phyloP scores from a whole-genome alignment of 2,329 filamentous ascomycete genomes.

The Colletotrichum tamarilloi region DNA sequence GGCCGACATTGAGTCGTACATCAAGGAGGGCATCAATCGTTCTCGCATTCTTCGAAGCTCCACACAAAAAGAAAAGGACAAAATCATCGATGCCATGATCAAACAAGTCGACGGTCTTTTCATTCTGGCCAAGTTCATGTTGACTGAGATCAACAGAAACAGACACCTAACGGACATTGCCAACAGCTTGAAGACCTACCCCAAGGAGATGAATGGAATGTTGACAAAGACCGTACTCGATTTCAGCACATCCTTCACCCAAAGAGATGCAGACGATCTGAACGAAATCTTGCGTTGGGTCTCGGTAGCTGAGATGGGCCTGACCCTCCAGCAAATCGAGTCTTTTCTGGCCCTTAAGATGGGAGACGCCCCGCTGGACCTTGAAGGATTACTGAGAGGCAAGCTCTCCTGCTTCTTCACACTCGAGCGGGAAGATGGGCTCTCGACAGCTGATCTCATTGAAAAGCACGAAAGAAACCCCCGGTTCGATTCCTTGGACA shows the following conservation, averaged over 20 bases:
- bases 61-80: conserved; percentile 45
- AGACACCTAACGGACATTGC: conserved; percentile 57
- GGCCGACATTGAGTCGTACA: conserved; percentile 54
- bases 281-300: conserved; percentile 60
- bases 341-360: conserved; percentile 55
- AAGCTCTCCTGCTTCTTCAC: conserved; percentile 60
- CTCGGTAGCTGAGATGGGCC: conserved; percentile 54
- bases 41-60: conserved; percentile 50
- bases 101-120: conserved; percentile 59
- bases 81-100: conserved; percentile 52
- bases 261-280: conserved; percentile 53
- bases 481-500: conserved; percentile 41
- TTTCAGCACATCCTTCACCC: conserved; percentile 52
- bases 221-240: conserved; percentile 53
- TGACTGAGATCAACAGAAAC: conserved; percentile 59
- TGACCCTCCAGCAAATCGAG: conserved; percentile 58
- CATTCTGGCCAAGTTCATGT: conserved; percentile 61
- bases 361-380: conserved; percentile 51
- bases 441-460: conserved; percentile 54
- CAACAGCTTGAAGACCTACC: conserved; percentile 56
- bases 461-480: conserved; percentile 48
- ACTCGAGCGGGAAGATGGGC: conserved; percentile 55
- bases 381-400: conserved; percentile 55
- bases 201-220: conserved; percentile 56
- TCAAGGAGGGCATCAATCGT: conserved; percentile 52